Evolutionary conservation across 257 asterid species (phyloP).

Genomic region (Plantago major): DNA sequence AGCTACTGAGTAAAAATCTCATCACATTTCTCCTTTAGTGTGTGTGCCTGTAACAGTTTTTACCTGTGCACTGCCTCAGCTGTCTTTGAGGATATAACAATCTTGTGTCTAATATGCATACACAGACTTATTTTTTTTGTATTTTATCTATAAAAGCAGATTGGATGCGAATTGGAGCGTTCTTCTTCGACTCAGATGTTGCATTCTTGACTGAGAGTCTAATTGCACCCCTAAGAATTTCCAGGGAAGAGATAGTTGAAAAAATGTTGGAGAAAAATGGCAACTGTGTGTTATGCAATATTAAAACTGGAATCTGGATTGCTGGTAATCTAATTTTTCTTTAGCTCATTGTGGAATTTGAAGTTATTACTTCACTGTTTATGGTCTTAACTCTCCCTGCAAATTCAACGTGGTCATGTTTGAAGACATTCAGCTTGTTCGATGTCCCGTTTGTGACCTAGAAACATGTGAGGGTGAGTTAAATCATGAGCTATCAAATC

Average conservation of each 20-base stretch:
- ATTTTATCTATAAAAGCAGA: slow-evolving; percentile 33
- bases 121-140: slow-evolving; percentile 10
- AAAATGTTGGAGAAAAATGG: slow-evolving; percentile 37
- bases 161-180: slow-evolving; percentile 96
- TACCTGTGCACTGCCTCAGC: too few species aligned
- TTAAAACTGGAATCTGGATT: slow-evolving; percentile 91
- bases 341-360: slow-evolving; percentile 1
- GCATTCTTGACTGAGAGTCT: slow-evolving; percentile 67
- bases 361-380: neutral
- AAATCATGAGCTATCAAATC: neutral
- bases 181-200: slow-evolving; percentile 55
- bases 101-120: neutral
- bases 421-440: slow-evolving; percentile 93
- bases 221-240: slow-evolving; percentile 36
- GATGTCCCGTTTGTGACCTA: slow-evolving; percentile 94
- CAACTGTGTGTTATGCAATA: slow-evolving; percentile 47
- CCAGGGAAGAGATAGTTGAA: slow-evolving; percentile 22
- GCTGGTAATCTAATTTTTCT: slow-evolving; percentile 60
- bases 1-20: too few species aligned
- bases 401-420: slow-evolving; percentile 11
- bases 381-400: slow-evolving; percentile 9
- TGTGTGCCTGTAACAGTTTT: too few species aligned
- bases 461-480: slow-evolving; percentile 88
- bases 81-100: too few species aligned
- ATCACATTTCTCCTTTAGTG: too few species aligned